Evolutionary conservation across 306 rosid genomes (phyloP), one percentile per base, ranked within the genome.

Genomic region (Quercus agrifolia): DNA sequence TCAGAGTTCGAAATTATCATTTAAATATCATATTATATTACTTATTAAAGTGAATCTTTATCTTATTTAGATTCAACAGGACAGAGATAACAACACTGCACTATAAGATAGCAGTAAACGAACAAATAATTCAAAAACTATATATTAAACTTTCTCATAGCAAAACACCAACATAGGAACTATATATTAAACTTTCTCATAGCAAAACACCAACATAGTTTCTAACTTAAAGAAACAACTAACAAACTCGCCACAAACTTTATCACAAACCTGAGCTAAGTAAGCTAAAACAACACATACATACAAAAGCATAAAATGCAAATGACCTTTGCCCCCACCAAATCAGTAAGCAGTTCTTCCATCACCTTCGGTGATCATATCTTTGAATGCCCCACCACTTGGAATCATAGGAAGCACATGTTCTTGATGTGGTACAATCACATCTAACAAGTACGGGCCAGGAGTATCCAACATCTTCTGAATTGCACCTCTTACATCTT

Each of bases 391-490:
- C 19, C 96, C 97, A 21, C 93, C 93, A 75, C 99, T 91, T 0
- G 97, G 98, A 79, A 95, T 95, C 99, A 92, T 95, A 0, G 99
- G 98, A 89, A 95, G 79, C 18, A 95, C 98, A 78, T 95, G 97
- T 74, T 91, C 99, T 75, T 95, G 99, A 88, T 95, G 98, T 1
- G 98, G 99, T 23, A 91, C 95, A 44, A 95, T 85, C 9, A 92
- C 99, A 71, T 94, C 97, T 79, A 92, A 84, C 74, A 95, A 83
- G 82, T 92, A 95, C 0, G 98, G 97, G n/a, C 99, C 99, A 3
- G 94, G 90, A 4, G 92, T 87, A 64, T 89, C 94, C 88, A 92
- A 63, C 99, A 95, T 95, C 80, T 84, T 90, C 90, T 87, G 87
- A 35, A 95, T 86, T 30, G 94, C 98, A 2, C 77, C 92, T 78